Conservation (phyloP, 495 filamentous ascomycete genomes). For the Penicillium manginii region DNA sequence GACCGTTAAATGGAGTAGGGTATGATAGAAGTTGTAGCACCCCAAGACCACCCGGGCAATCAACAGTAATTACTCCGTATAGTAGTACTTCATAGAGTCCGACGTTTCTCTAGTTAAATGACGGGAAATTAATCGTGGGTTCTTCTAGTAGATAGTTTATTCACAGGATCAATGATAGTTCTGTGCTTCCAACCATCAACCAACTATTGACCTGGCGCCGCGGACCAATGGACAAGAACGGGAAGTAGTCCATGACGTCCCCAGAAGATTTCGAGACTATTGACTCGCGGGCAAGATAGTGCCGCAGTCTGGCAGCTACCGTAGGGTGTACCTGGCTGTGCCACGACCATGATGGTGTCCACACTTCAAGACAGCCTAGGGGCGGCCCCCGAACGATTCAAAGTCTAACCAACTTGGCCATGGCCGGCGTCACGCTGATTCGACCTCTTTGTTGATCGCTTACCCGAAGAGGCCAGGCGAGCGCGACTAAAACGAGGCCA, state of each 20-base stretch:
- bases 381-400: background rate
- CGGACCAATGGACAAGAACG: background rate
- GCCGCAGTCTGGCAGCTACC: background rate
- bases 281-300: background rate
- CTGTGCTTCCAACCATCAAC: background rate
- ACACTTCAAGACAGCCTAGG: background rate
- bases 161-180: too few relatives aligned
- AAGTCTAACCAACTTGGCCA: background rate
- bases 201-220: background rate
- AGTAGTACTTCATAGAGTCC: too few relatives aligned
- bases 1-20: too few relatives aligned
- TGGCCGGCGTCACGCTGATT: slow-evolving; percentile 14
- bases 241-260: background rate
- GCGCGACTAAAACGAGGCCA: slow-evolving; percentile 8
- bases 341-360: background rate
- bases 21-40: too few relatives aligned
- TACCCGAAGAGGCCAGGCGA: slow-evolving; percentile 18
- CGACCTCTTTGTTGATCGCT: slow-evolving; percentile 26
- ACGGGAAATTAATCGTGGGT: too few relatives aligned
- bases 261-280: too few relatives aligned
- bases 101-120: too few relatives aligned
- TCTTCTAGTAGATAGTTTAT: too few relatives aligned
- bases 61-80: too few relatives aligned
- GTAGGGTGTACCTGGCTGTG: background rate
- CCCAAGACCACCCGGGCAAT: too few relatives aligned